Conservation (phyloP, 1,284 basidiomycete species). For the Naganishia albida region DNA sequence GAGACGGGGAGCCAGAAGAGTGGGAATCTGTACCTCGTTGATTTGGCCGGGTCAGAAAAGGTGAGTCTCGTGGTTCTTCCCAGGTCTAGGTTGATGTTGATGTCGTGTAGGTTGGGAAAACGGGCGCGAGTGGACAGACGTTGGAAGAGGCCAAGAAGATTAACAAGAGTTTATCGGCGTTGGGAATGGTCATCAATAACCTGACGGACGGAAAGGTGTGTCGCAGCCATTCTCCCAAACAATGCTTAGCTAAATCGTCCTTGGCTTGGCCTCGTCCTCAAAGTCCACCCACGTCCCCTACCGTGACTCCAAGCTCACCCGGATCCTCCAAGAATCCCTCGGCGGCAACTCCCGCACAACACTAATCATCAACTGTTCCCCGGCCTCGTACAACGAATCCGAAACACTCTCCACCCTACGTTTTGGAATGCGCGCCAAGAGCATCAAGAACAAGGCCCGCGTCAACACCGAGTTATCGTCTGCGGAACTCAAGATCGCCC, state of each 20-base stretch:
- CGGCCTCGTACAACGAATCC: slow-evolving; percentile 92
- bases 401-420: slow-evolving; percentile 97
- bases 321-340: slow-evolving; percentile 98
- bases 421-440: slow-evolving; percentile 98
- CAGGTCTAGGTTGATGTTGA: background rate
- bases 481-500: slow-evolving; percentile 86
- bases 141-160: slow-evolving; percentile 99
- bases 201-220: slow-evolving; percentile 91
- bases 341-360: slow-evolving; percentile 99
- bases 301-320: slow-evolving; percentile 97
- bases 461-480: slow-evolving; percentile 98
- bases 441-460: slow-evolving; percentile 99
- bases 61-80: slow-evolving; percentile 56
- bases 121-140: slow-evolving; percentile 97
- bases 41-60: slow-evolving; percentile 98
- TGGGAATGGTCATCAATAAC: slow-evolving; percentile 99
- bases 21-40: slow-evolving; percentile 95
- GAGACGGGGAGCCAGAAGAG: slow-evolving; percentile 95
- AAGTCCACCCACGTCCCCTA: slow-evolving; percentile 97
- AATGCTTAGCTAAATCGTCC: too few species aligned
- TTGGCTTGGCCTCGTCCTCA: slow-evolving; percentile 12
- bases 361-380: slow-evolving; percentile 98
- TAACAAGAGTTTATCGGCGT: slow-evolving; percentile 95
- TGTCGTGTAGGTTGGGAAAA: slow-evolving; percentile 70
- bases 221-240: slow-evolving; percentile 15